phyloP scores from a whole-genome alignment of 352 stramenopile genomes.

The Phytophthora fragariae region DNA sequence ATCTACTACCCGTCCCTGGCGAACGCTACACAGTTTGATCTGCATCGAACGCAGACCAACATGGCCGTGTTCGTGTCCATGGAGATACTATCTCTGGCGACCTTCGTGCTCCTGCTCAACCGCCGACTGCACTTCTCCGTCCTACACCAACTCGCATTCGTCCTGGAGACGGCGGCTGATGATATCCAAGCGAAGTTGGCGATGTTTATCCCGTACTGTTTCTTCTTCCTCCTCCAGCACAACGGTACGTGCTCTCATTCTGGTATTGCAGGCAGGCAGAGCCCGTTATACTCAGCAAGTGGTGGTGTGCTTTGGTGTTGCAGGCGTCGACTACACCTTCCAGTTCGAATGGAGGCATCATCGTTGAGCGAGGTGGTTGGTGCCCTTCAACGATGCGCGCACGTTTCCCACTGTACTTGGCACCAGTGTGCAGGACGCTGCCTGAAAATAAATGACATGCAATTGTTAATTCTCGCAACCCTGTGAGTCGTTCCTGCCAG shows the following conservation, averaged over 20 bases:
- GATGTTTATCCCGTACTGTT: slow-evolving; percentile 38
- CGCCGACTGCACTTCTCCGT: slow-evolving; percentile 26
- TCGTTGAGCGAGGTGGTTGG: neutral
- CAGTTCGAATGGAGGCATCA: slow-evolving; percentile 19
- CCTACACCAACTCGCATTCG: slow-evolving; percentile 39
- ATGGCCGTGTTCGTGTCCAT: slow-evolving; percentile 31
- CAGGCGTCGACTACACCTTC: slow-evolving; percentile 22
- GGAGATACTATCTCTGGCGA: slow-evolving; percentile 22
- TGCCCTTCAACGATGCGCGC: too few relatives aligned
- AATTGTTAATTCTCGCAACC: too few relatives aligned
- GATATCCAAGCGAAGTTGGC: slow-evolving; percentile 37
- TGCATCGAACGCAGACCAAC: slow-evolving; percentile 16
- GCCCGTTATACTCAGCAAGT: neutral
- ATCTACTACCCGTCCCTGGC: slow-evolving; percentile 20
- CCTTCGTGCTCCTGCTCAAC: slow-evolving; percentile 18
- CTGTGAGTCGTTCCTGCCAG: too few relatives aligned
- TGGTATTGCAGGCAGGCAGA: slow-evolving; percentile 13
- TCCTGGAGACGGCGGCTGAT: slow-evolving; percentile 32
- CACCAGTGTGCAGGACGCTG: too few relatives aligned
- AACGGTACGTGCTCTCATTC: slow-evolving; percentile 29
- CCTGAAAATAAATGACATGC: too few relatives aligned
- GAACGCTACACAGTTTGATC: neutral
- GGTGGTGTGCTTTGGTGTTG: neutral
- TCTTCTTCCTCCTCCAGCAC: slow-evolving; percentile 45
- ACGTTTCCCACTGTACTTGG: too few relatives aligned